Conservation (phyloP, 208 protist genomes). For the Acanthamoeba sp. region DNA sequence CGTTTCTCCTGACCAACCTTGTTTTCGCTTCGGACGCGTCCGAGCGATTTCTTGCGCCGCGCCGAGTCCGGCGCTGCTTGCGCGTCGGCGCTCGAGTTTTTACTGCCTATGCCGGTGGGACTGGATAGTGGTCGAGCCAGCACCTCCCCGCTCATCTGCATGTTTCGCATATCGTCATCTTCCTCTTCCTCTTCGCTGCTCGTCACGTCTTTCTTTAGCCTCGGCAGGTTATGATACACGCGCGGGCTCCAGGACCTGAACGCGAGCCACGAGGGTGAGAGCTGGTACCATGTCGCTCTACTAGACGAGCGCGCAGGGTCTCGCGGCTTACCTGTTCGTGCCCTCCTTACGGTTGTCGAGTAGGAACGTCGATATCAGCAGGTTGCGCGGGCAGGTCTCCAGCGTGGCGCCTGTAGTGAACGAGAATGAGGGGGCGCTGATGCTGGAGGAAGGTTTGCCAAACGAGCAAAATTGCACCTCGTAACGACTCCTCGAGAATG, state of each 20-base stretch:
- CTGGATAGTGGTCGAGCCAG: background rate
- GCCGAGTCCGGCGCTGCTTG: background rate
- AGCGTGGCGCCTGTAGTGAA: background rate
- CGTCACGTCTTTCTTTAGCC: background rate
- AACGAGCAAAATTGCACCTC: background rate
- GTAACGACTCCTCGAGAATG: constrained; percentile 38
- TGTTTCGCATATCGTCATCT: background rate
- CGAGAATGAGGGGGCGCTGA: no score
- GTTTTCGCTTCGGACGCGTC: background rate
- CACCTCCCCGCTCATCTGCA: background rate
- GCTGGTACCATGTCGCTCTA: background rate
- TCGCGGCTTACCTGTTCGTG: background rate
- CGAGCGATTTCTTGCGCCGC: background rate
- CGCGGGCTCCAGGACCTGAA: constrained; percentile 49
- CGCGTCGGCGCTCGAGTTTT: background rate
- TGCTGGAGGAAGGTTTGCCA: background rate
- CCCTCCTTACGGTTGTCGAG: constrained; percentile 61
- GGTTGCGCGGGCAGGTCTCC: constrained; percentile 28
- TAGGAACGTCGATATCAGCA: constrained; percentile 39
- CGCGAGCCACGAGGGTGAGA: background rate
- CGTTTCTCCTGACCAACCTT: background rate
- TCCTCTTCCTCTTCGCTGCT: background rate
- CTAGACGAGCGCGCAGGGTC: no score
- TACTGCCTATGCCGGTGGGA: background rate
- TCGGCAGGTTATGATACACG: constrained; percentile 69